Conservation (phyloP, 768 basidiomycete species). For the Leccinum rimulosum region DNA sequence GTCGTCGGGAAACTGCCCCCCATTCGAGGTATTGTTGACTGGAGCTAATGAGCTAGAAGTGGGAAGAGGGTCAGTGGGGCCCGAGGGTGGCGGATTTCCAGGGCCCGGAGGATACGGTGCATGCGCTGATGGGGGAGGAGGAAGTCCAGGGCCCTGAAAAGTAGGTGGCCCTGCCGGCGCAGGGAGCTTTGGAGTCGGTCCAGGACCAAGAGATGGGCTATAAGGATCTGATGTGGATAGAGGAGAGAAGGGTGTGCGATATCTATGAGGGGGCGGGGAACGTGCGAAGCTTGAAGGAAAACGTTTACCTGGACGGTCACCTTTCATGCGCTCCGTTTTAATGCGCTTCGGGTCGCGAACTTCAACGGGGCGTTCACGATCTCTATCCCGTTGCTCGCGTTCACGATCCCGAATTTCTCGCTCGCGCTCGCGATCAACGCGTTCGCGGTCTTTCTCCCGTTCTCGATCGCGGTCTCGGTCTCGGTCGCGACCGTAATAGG, state of each 20-base stretch:
- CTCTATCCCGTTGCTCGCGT: slow-evolving; percentile 41
- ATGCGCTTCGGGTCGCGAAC: slow-evolving; percentile 58
- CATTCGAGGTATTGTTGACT: slow-evolving; percentile 27
- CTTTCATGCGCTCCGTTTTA: slow-evolving; percentile 51
- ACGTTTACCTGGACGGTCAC: slow-evolving; percentile 42
- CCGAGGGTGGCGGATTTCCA: slow-evolving; percentile 32
- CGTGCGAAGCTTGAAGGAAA: slow-evolving; percentile 21
- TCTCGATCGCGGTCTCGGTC: slow-evolving; percentile 40
- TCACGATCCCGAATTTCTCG: slow-evolving; percentile 37
- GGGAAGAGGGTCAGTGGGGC: slow-evolving; percentile 23
- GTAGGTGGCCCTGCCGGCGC: slow-evolving; percentile 28
- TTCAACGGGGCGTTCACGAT: slow-evolving; percentile 47
- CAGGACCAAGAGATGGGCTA: slow-evolving; percentile 37
- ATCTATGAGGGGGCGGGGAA: slow-evolving; percentile 36
- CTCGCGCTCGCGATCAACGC: slow-evolving; percentile 37
- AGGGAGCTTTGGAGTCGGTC: slow-evolving; percentile 38
- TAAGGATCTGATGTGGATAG: slow-evolving; percentile 33
- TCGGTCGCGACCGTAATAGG: slow-evolving; percentile 39
- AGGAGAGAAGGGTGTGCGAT: slow-evolving; percentile 25
- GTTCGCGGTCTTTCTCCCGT: slow-evolving; percentile 41
- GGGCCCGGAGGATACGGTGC: slow-evolving; percentile 32
- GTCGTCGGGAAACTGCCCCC: slow-evolving; percentile 34
- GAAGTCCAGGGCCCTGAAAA: slow-evolving; percentile 37
- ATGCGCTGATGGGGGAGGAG: slow-evolving; percentile 33
- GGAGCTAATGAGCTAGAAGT: slow-evolving; percentile 26